Base-by-base conservation (phyloP, 2,329 filamentous ascomycete genomes). In the Calonectria ilicicola region DNA sequence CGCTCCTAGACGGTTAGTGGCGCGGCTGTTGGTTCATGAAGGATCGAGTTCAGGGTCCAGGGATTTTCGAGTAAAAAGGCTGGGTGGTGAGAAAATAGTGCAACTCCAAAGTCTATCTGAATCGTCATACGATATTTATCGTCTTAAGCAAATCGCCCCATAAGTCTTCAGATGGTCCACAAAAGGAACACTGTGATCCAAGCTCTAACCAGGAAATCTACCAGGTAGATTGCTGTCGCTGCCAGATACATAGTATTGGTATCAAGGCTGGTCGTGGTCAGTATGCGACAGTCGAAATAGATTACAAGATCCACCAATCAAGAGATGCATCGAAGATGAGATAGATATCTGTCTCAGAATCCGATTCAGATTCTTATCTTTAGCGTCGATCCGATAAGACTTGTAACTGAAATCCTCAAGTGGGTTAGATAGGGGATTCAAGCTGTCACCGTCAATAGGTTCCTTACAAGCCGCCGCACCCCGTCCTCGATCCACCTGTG, bases 1-100 rank as follows among this genome's bases (percentile, higher is more conserved):
- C 76, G 23, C 72, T 81, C 56, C 65, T 84, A 62, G 82, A 84
- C 67, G 75, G 75, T 12, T 78, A 63, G 51, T 49, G 67, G 42
- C 17, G 42, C 42, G 19, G 42, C n/a, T 67, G 47, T 9, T 32
- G n/a, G 19, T 35, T 66, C 40, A 26, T 32, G 26, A 8, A 10
- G 23, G 26, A 42, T 44, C 17, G 64, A 27, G 53, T 17, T 60
- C 23, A 10, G n/a, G 14, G 38, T 10, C 35, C n/a, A 38, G 51
- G 51, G 51, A n/a, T 19, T 56, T 21, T 27, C 14, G 15, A 23
- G 27, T 3, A n/a, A 21, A 32, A 56, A 35, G 32, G 53, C 21
- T 40, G 19, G 14, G 53, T 40, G 53, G 53, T 58, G 17, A 60
- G 53, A 23, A 60, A 60, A 60, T 40, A 60, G n/a, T 60, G 32